Evolutionary conservation across 2,329 filamentous ascomycete genomes (phyloP).

Genomic region (Metarhizium brunneum): DNA sequence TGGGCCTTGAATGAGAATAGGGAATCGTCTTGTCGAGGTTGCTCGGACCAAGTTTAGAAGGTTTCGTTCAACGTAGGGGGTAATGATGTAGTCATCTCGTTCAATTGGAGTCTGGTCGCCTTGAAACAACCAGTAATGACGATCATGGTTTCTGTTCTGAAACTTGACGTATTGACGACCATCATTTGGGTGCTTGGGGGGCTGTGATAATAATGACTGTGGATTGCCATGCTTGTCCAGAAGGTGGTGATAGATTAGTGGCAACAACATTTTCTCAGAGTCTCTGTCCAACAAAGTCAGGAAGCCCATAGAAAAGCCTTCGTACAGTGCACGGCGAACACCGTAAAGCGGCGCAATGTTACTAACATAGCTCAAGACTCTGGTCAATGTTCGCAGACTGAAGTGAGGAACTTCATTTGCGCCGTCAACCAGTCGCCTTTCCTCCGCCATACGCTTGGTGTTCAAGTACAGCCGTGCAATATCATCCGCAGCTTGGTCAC

Average conservation of each 20-base stretch:
- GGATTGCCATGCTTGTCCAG: constrained; percentile 59
- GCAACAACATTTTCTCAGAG: constrained; percentile 70
- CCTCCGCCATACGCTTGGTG: constrained; percentile 70
- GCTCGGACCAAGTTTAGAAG: constrained; percentile 90
- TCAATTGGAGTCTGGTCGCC: constrained; percentile 56
- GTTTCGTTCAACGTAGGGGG: constrained; percentile 89
- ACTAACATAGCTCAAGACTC: constrained; percentile 79
- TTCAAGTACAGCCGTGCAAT: constrained; percentile 82
- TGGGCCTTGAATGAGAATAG: constrained; percentile 89
- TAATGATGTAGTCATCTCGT: constrained; percentile 89
- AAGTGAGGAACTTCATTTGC: constrained; percentile 95
- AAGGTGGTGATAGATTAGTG: constrained; percentile 72
- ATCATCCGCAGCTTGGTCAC: constrained; percentile 66
- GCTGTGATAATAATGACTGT: constrained; percentile 66
- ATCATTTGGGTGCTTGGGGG: constrained; percentile 68
- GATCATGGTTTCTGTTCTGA: constrained; percentile 49
- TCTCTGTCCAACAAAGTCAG: constrained; percentile 76
- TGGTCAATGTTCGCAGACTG: constrained; percentile 86
- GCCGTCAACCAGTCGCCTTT: constrained; percentile 78
- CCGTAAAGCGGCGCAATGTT: constrained; percentile 80
- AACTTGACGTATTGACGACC: constrained; percentile 74
- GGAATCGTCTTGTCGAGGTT: constrained; percentile 83
- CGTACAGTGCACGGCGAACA: constrained; percentile 75
- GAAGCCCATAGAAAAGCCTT: constrained; percentile 98
- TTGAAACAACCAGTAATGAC: constrained; percentile 84